Evolutionary conservation across 371 early-diverging fungal species (phyloP).

Genomic region (Massospora cicadina): DNA sequence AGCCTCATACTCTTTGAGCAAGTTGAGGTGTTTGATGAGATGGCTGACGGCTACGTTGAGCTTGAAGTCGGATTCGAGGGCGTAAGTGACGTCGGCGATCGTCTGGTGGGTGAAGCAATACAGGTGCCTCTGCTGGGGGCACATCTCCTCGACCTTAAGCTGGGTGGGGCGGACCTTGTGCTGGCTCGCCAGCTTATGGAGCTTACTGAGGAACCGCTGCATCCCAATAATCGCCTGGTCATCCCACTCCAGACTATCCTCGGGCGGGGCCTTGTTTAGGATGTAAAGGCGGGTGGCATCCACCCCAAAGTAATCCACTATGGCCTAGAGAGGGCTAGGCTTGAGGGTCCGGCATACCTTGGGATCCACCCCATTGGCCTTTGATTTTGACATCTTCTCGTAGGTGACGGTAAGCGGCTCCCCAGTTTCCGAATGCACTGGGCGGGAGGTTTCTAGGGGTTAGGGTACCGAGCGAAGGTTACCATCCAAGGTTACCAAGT

Average conservation of each 20-base stretch:
- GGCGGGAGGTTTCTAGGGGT: conserved; percentile 22
- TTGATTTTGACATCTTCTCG: conserved; percentile 94
- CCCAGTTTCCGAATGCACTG: conserved; percentile 42
- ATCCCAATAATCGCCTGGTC: conserved; percentile 78
- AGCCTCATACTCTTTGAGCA: conserved; percentile 19
- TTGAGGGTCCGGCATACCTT: conserved; percentile 20
- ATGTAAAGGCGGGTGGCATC: conserved; percentile 77
- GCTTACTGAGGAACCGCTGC: conserved; percentile 60
- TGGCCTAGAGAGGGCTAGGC: conserved; percentile 18
- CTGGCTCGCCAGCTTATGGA: conserved; percentile 22
- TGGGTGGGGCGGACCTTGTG: conserved; percentile 9
- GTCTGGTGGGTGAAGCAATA: conserved; percentile 23
- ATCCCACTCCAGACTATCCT: conserved; percentile 83
- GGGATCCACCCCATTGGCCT: conserved; percentile 87
- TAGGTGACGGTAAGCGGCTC: conserved; percentile 36
- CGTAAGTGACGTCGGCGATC: conserved; percentile 17
- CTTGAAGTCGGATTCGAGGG: conserved; percentile 38
- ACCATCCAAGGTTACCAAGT: conserved; percentile 48
- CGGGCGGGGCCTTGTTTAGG: conserved; percentile 77
- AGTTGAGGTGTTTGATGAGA: conserved; percentile 68
- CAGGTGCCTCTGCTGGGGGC: conserved; percentile 8
- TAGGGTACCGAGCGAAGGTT: conserved; percentile 4
- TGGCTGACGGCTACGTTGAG: conserved; percentile 51
- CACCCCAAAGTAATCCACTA: conserved; percentile 50
- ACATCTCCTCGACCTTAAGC: conserved; percentile 9